Base-by-base conservation (phyloP, 2,329 filamentous ascomycete species). In the Monosporascus sp. region DNA sequence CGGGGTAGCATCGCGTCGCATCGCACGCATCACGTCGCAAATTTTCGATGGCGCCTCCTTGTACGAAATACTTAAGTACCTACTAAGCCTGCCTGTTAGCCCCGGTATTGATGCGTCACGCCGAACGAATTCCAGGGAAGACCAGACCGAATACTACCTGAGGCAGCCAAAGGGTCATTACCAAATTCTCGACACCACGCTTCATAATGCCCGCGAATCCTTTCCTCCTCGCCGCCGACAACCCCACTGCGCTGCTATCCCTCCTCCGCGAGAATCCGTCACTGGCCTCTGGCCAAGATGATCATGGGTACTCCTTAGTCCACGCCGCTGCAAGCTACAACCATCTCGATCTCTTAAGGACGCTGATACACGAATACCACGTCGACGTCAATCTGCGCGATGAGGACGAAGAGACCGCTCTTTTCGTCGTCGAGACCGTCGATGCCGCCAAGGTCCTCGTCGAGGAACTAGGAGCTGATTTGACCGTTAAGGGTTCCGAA, bases 251-350 rank as follows among this genome's bases (percentile, higher is more conserved):
- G 45, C 83, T 99, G 51, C 77, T 96, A 57, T 77, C 84, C 54
- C 83, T 92, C 61, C 85, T 99, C 50, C 81, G 82, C 58, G 76
- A 85, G 56, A 82, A 90, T 61, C 89, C 90, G 36, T 73, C 82
- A n/a, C 77, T 96, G 50, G 93, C 94, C 51, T 81, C 85, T 2
- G 75, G 80, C 50, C 90, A 96, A 73, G 94, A 99, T 71, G 85
- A 88, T 55, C 88, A 97, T 66, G 94, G 94, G 64, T 99, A 99
- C 75, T 96, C 91, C 47, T 83, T 97, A 25, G 77, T 97, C 48
- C 94, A 99, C 72, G 94, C 94, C 50, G 90, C 93, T 17, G 87
- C 90, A 18, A 97, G 92, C 61, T 99, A 97, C 78, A 88, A 87
- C 67, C 92, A 97, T 67, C 74, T 90, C 37, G 82, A 88, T 52